phyloP scores from a whole-genome alignment of 2,329 filamentous ascomycete species.

The Tympanopsis confertula region DNA sequence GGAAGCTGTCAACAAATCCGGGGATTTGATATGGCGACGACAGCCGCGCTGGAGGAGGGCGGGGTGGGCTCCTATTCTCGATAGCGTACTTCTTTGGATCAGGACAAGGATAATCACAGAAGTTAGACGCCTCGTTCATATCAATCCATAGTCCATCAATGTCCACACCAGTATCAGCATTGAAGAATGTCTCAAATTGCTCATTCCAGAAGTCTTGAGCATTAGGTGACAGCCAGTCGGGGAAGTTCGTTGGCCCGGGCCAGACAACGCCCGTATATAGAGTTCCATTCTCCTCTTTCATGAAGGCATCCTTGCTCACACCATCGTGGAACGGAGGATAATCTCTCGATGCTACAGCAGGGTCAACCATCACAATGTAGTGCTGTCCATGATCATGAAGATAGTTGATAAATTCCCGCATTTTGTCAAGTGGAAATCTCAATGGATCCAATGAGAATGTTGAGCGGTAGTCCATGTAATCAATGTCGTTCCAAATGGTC shows the following conservation, averaged over 20 bases:
- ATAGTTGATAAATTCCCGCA: slow-evolving; percentile 54
- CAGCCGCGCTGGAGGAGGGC: slow-evolving; percentile 49
- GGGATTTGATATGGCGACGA: slow-evolving; percentile 52
- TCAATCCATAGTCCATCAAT: slow-evolving; percentile 8
- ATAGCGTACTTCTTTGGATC: slow-evolving; percentile 20
- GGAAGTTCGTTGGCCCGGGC: slow-evolving; percentile 42
- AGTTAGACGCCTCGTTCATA: slow-evolving; percentile 25
- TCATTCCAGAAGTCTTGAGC: slow-evolving; percentile 29
- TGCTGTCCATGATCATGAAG: slow-evolving; percentile 58
- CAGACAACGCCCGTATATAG: slow-evolving; percentile 33
- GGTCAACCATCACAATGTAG: slow-evolving; percentile 71
- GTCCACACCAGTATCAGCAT: slow-evolving; percentile 2
- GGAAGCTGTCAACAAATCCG: slow-evolving; percentile 58
- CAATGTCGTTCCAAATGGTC: slow-evolving; percentile 57
- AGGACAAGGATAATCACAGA: slow-evolving; percentile 11
- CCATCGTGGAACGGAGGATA: background rate
- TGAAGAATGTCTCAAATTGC: slow-evolving; percentile 8
- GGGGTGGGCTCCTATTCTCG: slow-evolving; percentile 40
- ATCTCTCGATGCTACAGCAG: slow-evolving; percentile 27
- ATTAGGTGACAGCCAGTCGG: slow-evolving; percentile 46
- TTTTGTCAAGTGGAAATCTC: slow-evolving; percentile 46
- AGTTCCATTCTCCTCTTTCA: background rate
- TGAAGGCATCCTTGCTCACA: background rate
- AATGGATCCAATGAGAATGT: slow-evolving; percentile 56
- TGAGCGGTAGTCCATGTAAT: slow-evolving; percentile 43